Evolutionary conservation across 2,329 filamentous ascomycete genomes (phyloP).

Genomic region (Ophiocordyceps polyrhachis-furcata): DNA sequence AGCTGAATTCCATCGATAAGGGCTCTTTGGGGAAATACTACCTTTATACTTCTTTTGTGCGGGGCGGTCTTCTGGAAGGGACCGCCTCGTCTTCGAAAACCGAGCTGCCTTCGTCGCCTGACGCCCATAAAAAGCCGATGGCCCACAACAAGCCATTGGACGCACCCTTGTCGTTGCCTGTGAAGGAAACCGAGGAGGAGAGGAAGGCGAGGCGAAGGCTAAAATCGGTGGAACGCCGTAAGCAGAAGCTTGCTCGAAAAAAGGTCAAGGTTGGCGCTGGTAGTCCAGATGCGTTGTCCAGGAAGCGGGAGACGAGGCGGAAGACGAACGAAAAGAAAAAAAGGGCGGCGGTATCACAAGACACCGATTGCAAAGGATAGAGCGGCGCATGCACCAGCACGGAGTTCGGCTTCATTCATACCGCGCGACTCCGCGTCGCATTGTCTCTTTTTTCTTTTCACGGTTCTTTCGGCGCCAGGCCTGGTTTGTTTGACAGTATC

Average conservation of each 20-base stretch:
- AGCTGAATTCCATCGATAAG: slow-evolving; percentile 36
- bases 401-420: slow-evolving; percentile 11
- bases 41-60: slow-evolving; percentile 71
- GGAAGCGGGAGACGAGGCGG: slow-evolving; percentile 6
- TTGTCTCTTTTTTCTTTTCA: slow-evolving; percentile 8
- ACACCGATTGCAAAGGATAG: slow-evolving; percentile 4
- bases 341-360: not conserved
- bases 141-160: slow-evolving; percentile 13
- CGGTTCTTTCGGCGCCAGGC: slow-evolving; percentile 45
- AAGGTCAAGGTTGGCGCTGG: slow-evolving; percentile 6
- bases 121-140: slow-evolving; percentile 12
- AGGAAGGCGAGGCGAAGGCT: slow-evolving; percentile 14
- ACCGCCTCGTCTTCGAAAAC: slow-evolving; percentile 29
- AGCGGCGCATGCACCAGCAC: slow-evolving; percentile 5
- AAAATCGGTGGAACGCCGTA: slow-evolving; percentile 10
- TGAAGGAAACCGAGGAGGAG: slow-evolving; percentile 24
- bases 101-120: slow-evolving; percentile 8
- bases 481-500: slow-evolving; percentile 58
- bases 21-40: slow-evolving; percentile 37
- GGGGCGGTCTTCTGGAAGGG: slow-evolving; percentile 58
- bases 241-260: slow-evolving; percentile 6
- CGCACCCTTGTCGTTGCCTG: slow-evolving; percentile 7
- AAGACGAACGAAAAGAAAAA: slow-evolving; percentile 9
- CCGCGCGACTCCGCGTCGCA: slow-evolving; percentile 10
- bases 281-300: not conserved